Evolutionary conservation across 805 yeast species (phyloP), one percentile per base, ranked within the genome.

Genomic region (Ogataea parapolymorpha): DNA sequence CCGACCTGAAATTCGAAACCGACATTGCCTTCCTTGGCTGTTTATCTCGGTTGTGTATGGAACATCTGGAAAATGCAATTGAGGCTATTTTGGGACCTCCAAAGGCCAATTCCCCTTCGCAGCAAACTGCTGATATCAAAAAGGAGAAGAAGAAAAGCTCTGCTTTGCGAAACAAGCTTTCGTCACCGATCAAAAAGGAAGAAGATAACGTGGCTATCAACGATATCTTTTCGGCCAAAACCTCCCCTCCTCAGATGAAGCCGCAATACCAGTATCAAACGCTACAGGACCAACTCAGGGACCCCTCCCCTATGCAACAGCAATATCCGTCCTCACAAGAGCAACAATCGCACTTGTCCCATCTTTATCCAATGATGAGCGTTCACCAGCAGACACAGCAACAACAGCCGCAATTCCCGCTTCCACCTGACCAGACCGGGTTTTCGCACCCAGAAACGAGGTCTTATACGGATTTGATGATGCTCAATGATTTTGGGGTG

Each of bases 401-500:
- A 6, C 26, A 31, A 14, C 32, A 18, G 22, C 27, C n/a, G 33
- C 27, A 24, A 22, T 22, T 15, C n/a, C 37, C 13, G 27, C 37
- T 15, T 6, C 17, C 16, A 5, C 22, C 22, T 20, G 22, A 20
- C 22, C 28, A 15, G 6, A 14, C 22, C 3, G 29, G 12, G 4
- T 15, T 5, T 12, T 6, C 9, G 9, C 29, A 33, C 22, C 29
- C 37, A 16, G 29, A 33, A 15, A 15, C 20, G 16, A 54, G 57
- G 16, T 56, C 65, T 2, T 56, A 55, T 30, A 46, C 61, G 2
- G 67, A 62, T 42, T 40, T 62, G 24, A 35, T 63, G 37, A 58
- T 62, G 62, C 27, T 62, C 29, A 60, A 58, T 42, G 88, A 82
- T 43, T 83, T 81, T 59, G 85, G 83, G n/a, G 87, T 87, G 3